A percentile compares a stretch with the other conserved stretches of the same genome.
Evolutionary conservation across 306 rosid genomes (phyloP).

Genomic region (Prunus salicina): DNA sequence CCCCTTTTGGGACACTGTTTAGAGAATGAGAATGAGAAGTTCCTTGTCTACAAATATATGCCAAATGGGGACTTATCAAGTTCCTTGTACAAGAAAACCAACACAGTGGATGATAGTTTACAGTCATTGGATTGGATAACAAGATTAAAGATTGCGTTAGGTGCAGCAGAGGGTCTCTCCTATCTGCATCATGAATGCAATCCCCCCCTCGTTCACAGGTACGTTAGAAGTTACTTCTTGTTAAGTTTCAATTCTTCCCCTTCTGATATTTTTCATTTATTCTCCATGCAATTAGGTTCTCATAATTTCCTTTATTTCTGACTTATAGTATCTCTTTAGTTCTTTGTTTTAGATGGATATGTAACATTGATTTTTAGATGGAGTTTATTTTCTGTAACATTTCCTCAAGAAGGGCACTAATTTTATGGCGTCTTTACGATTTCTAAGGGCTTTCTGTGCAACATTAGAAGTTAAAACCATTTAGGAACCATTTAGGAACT

Average conservation of each 20-base stretch:
- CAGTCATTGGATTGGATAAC: conserved; percentile 98
- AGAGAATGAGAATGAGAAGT: conserved; percentile 82
- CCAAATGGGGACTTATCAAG: conserved; percentile 83
- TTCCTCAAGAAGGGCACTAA: background rate
- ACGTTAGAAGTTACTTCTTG: conserved; percentile 21
- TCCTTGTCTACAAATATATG: conserved; percentile 72
- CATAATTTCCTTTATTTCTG: background rate
- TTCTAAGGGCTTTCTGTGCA: background rate
- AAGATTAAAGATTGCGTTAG: conserved; percentile 88
- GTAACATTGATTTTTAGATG: background rate
- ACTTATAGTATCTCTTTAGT: background rate
- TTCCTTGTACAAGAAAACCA: conserved; percentile 56
- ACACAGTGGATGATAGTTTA: conserved; percentile 54
- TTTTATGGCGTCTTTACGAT: background rate
- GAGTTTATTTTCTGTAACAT: background rate
- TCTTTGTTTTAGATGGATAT: background rate
- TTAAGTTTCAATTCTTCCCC: conserved; percentile 3
- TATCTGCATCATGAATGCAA: conserved; percentile 82
- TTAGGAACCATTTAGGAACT: background rate
- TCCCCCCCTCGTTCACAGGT: conserved; percentile 96
- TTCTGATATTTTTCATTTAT: background rate
- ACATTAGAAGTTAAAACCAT: background rate
- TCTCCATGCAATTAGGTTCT: background rate
- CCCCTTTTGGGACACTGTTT: conserved; percentile 82
- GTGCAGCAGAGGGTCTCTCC: conserved; percentile 84